Percentiles rank a stretch among this genome's conserved stretches.
These are phyloP conservation scores for Cyclotella atomus DNA, from an alignment of 108 stramenopile genomes.

Conservation along the genomic window DNA sequence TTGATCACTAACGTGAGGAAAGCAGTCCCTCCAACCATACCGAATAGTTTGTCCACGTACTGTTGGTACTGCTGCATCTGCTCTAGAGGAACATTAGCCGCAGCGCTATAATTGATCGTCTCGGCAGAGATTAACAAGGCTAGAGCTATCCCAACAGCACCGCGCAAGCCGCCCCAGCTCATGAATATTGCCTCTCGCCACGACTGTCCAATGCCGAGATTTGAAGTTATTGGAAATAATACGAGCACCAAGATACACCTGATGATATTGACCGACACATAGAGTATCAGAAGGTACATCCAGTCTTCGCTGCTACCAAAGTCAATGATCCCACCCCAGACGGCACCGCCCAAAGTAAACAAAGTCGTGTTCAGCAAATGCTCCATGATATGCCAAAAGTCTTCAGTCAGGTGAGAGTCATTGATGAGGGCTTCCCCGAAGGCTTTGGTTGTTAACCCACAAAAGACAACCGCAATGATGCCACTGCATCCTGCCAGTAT, in stretches of 20 bases:
- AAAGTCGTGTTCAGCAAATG: slow-evolving; percentile 90
- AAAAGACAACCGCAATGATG: slow-evolving; percentile 74
- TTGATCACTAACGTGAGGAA: slow-evolving; percentile 68
- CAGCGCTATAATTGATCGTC: slow-evolving; percentile 28
- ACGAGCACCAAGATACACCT: slow-evolving; percentile 58
- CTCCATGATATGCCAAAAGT: slow-evolving; percentile 78
- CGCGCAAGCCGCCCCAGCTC: slow-evolving; percentile 80
- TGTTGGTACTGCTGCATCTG: not conserved
- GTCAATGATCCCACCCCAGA: slow-evolving; percentile 71
- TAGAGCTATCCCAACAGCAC: slow-evolving; percentile 87
- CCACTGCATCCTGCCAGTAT: slow-evolving; percentile 63
- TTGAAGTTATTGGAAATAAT: slow-evolving; percentile 69
- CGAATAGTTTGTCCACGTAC: slow-evolving; percentile 19
- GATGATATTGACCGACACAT: slow-evolving; percentile 15
- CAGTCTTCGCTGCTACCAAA: slow-evolving; percentile 57
- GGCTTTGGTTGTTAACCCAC: slow-evolving; percentile 66
- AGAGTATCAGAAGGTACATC: slow-evolving; percentile 67
- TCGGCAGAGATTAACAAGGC: slow-evolving; percentile 71
- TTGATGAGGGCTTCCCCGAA: slow-evolving; percentile 65
- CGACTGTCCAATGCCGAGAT: slow-evolving; percentile 65
- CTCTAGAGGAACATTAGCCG: not conserved
- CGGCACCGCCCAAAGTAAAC: slow-evolving; percentile 89
- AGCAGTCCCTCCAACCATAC: slow-evolving; percentile 57
- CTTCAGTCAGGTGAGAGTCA: slow-evolving; percentile 67
- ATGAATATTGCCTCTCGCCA: slow-evolving; percentile 66